Evolutionary conservation across 2,329 filamentous ascomycete genomes (phyloP).

Genomic region (Dothistroma septosporum): DNA sequence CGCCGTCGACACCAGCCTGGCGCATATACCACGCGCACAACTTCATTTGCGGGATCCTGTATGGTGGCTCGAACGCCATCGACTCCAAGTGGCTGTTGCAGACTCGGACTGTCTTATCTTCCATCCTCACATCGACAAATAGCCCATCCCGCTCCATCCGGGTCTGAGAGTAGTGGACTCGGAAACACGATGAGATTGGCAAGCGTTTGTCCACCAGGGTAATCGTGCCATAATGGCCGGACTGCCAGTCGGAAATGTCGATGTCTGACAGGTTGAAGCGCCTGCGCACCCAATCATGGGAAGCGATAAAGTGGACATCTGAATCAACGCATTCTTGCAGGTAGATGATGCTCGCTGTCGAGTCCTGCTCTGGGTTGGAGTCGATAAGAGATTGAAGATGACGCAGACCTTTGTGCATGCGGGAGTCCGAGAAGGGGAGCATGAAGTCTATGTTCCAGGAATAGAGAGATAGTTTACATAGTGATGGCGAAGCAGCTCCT

Average conservation of each 20-base stretch:
- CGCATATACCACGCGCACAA: constrained; percentile 45
- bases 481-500: background rate
- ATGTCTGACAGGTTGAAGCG: constrained; percentile 50
- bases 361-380: constrained; percentile 9
- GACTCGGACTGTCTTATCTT: constrained; percentile 41
- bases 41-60: constrained; percentile 48
- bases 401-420: constrained; percentile 42
- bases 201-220: constrained; percentile 51
- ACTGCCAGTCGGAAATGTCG: constrained; percentile 43
- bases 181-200: constrained; percentile 45
- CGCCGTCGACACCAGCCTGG: constrained; percentile 37
- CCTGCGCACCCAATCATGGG: constrained; percentile 46
- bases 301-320: constrained; percentile 45
- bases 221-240: constrained; percentile 49
- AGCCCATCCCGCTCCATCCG: constrained; percentile 52
- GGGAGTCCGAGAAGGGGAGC: constrained; percentile 34
- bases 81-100: constrained; percentile 59
- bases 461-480: constrained; percentile 33
- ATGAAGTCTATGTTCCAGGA: constrained; percentile 52
- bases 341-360: constrained; percentile 40
- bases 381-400: constrained; percentile 37
- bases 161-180: constrained; percentile 48
- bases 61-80: constrained; percentile 46
- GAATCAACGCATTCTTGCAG: constrained; percentile 51
- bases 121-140: constrained; percentile 49